Evolutionary conservation across 306 rosid species (phyloP).

Genomic region (Ammopiptanthus mongolicus): DNA sequence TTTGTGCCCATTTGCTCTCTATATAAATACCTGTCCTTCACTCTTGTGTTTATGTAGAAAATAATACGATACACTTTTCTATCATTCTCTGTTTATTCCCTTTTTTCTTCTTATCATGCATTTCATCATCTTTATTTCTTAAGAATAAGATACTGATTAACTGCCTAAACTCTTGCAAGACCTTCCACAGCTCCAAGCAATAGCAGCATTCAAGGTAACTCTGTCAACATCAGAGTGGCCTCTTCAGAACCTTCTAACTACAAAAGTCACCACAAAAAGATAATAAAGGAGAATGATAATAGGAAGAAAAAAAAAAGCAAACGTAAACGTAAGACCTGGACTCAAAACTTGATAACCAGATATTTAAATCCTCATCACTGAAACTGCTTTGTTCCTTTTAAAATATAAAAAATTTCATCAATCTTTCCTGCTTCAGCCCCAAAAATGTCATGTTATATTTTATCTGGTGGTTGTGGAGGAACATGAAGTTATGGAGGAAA

Average conservation of each 20-base stretch:
- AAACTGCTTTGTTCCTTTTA: neutral
- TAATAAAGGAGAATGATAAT: neutral
- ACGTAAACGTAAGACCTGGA: neutral
- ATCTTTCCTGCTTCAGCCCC: neutral
- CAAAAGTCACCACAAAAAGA: neutral
- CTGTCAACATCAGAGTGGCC: neutral
- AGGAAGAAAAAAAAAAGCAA: neutral
- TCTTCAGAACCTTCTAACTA: neutral
- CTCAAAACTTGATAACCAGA: neutral
- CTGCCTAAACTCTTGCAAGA: neutral
- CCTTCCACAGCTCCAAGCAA: conserved; percentile 2
- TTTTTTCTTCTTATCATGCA: too few relatives aligned
- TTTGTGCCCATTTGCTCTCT: too few relatives aligned
- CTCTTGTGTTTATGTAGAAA: too few relatives aligned
- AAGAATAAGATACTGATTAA: neutral
- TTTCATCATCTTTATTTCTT: too few relatives aligned
- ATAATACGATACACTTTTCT: too few relatives aligned
- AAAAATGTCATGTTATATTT: neutral
- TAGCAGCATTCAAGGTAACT: neutral
- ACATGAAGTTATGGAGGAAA: neutral
- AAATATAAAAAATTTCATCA: neutral
- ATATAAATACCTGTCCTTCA: too few relatives aligned
- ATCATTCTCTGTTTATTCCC: too few relatives aligned
- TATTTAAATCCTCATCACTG: neutral
- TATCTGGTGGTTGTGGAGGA: neutral